A percentile compares a stretch with the other conserved stretches of the same genome.
Conservation (phyloP, 139 green algal species). For the Micromonas commoda region DNA sequence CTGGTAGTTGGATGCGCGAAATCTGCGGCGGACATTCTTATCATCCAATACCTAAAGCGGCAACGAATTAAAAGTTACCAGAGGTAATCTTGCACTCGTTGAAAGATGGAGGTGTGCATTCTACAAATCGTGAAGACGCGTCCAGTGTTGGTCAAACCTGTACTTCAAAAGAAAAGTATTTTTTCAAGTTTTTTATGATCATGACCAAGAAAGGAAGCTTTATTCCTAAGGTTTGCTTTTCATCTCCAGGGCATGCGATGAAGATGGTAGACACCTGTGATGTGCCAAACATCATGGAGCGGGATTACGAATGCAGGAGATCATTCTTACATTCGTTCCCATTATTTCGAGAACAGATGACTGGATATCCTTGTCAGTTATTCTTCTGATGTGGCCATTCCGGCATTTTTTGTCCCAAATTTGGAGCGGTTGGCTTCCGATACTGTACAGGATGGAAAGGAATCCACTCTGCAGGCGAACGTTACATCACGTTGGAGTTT, state of each 20-base stretch:
- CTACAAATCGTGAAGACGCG: too few relatives aligned
- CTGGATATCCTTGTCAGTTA: conserved; percentile 95
- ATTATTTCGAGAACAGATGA: conserved; percentile 88
- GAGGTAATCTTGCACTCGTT: too few relatives aligned
- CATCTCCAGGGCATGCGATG: conserved; percentile 87
- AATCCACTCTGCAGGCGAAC: conserved; percentile 87
- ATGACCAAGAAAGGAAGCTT: conserved; percentile 96
- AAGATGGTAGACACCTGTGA: conserved; percentile 59
- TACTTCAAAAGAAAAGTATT: conserved; percentile 96
- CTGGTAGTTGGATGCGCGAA: conserved; percentile 97
- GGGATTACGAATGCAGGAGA: too few relatives aligned
- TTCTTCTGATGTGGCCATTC: conserved; percentile 92
- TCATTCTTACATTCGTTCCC: conserved; percentile 81
- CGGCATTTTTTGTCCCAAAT: conserved; percentile 86
- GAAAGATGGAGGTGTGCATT: too few relatives aligned
- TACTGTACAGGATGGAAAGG: conserved; percentile 88
- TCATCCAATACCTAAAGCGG: conserved; percentile 81
- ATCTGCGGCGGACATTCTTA: conserved; percentile 93
- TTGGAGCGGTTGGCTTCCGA: conserved; percentile 89
- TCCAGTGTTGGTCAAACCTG: too few relatives aligned
- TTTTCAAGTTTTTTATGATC: conserved; percentile 97
- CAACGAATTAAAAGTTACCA: too few relatives aligned
- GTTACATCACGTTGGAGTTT: conserved; percentile 47
- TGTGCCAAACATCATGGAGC: not conserved
- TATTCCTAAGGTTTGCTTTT: conserved; percentile 83